Percentiles rank a stretch among this genome's conserved stretches.
Evolutionary conservation across 257 asterid genomes (phyloP).

Genomic region (Solanum sejunctum): DNA sequence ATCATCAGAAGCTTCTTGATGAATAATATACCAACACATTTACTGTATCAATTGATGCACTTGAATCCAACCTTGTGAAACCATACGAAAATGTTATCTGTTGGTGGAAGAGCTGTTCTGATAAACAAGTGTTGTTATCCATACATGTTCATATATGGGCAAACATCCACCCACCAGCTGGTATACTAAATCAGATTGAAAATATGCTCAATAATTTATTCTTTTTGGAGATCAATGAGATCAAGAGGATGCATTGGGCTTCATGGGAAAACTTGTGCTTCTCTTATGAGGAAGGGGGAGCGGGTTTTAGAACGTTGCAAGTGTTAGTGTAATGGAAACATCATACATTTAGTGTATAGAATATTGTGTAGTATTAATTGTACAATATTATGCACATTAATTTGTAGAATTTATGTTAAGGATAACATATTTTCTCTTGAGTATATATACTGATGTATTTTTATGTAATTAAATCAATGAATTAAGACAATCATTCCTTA

Average conservation of each 20-base stretch:
- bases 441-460: too few relatives aligned
- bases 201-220: too few relatives aligned
- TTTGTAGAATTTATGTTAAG: too few relatives aligned
- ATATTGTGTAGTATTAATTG: too few relatives aligned
- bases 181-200: not conserved
- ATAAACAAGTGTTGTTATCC: too few relatives aligned
- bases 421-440: too few relatives aligned
- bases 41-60: not conserved
- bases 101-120: not conserved
- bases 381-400: too few relatives aligned
- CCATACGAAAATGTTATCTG: too few relatives aligned
- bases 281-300: not conserved
- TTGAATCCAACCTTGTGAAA: not conserved
- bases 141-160: fast-evolving
- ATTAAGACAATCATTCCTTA: too few relatives aligned
- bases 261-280: not conserved
- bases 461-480: too few relatives aligned
- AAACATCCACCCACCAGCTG: not conserved
- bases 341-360: too few relatives aligned
- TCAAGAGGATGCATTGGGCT: not conserved
- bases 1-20: not conserved
- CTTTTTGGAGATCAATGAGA: too few relatives aligned
- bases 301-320: not conserved
- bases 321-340: not conserved
- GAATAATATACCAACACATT: not conserved